Percentiles rank a stretch among this genome's conserved stretches.
Conservation (phyloP, 345 rosid genomes). For the Lepidium didymum region DNA sequence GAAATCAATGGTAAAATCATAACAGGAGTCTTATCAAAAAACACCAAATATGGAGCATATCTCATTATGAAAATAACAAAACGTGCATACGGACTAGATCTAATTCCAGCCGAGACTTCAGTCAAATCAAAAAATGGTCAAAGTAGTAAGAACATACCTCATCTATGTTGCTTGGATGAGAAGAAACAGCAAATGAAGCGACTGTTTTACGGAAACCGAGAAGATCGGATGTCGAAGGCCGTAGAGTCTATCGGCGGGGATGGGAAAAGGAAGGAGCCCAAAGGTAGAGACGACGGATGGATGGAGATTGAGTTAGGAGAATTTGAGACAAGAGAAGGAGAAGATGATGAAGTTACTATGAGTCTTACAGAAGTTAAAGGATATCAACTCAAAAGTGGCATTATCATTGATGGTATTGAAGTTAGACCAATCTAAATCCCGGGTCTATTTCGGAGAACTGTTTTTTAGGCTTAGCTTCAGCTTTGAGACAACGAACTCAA, state of each 20-base stretch:
- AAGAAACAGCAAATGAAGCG: constrained; percentile 30
- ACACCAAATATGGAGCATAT: constrained; percentile 35
- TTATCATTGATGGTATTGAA: constrained; percentile 41
- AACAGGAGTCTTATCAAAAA: constrained; percentile 14
- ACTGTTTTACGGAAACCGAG: constrained; percentile 16
- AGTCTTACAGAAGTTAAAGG: constrained; percentile 37
- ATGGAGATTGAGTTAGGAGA: constrained; percentile 43
- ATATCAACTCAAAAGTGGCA: constrained; percentile 44
- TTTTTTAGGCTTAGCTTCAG: too few species aligned
- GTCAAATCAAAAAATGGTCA: constrained; percentile 13
- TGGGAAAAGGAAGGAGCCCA: neutral
- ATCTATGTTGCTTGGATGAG: constrained; percentile 26
- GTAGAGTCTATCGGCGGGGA: neutral
- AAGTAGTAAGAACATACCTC: constrained; percentile 5
- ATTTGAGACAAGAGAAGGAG: constrained; percentile 27
- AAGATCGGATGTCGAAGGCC: neutral
- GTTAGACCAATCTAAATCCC: constrained; percentile 24
- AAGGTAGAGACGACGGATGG: constrained; percentile 40
- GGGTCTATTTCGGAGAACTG: too few species aligned
- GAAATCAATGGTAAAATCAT: constrained; percentile 34
- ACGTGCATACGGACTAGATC: constrained; percentile 39
- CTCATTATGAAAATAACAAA: constrained; percentile 34
- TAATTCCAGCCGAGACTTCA: constrained; percentile 36
- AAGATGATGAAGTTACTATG: constrained; percentile 25
- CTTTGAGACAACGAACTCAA: too few species aligned